Conservation (phyloP, 805 yeast genomes). For the Pichia manshurica region DNA sequence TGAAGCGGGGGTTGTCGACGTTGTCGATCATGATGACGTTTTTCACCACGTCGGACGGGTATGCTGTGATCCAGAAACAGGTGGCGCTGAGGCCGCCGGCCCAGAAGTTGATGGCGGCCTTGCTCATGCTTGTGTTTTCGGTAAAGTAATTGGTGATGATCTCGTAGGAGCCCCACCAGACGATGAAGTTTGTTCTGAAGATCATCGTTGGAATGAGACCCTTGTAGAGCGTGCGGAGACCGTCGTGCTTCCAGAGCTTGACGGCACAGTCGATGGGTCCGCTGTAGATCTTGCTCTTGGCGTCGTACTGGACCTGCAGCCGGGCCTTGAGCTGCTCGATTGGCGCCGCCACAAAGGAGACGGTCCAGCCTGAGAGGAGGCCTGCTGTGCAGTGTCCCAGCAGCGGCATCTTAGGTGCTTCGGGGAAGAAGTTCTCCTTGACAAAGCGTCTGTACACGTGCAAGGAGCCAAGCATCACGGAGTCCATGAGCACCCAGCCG, state of each 20-base stretch:
- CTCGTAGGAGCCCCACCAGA: constrained; percentile 95
- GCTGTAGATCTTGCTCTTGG: constrained; percentile 53
- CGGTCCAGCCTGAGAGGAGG: constrained; percentile 86
- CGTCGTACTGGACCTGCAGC: constrained; percentile 84
- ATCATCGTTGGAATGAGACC: constrained; percentile 84
- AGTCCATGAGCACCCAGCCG: constrained; percentile 94
- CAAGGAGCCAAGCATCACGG: constrained; percentile 81
- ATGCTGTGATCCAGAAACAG: constrained; percentile 84
- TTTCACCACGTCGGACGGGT: constrained; percentile 84
- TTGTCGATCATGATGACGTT: constrained; percentile 80
- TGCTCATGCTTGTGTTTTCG: constrained; percentile 56
- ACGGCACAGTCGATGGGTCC: constrained; percentile 78
- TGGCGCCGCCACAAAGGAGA: constrained; percentile 93
- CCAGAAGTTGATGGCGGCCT: constrained; percentile 80
- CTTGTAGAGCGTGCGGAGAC: constrained; percentile 68
- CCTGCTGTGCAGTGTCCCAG: constrained; percentile 71
- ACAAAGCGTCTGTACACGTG: constrained; percentile 69
- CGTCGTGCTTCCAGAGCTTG: constrained; percentile 53
- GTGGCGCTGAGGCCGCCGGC: constrained; percentile 85
- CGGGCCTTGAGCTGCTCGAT: constrained; percentile 86
- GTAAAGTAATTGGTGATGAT: constrained; percentile 65
- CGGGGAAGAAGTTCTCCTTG: constrained; percentile 56
- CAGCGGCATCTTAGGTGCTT: constrained; percentile 62
- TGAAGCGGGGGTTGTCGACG: constrained; percentile 64
- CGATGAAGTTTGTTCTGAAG: constrained; percentile 78